A percentile compares a stretch with the other conserved stretches of the same genome.
These are phyloP conservation scores for Sordariomycetes sp. DNA, from an alignment of 2,329 filamentous ascomycete genomes.

Conservation along the genomic window DNA sequence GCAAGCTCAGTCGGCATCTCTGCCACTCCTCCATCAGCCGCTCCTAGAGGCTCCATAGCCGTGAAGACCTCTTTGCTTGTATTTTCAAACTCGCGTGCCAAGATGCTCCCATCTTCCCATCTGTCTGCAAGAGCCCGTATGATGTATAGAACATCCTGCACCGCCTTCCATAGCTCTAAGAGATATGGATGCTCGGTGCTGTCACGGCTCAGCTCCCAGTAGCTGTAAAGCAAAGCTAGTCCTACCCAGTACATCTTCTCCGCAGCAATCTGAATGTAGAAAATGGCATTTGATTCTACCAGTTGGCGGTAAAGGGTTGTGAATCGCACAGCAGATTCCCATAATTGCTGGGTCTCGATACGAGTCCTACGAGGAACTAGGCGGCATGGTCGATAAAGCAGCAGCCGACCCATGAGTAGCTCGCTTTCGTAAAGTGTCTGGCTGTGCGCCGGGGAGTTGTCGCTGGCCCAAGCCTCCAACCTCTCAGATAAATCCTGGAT, in stretches of 20 bases:
- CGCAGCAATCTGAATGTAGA: slow-evolving; percentile 14
- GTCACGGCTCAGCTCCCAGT: slow-evolving; percentile 8
- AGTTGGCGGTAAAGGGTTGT: slow-evolving; percentile 10
- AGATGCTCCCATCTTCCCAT: slow-evolving; percentile 13
- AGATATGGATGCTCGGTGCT: background rate
- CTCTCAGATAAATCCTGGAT: slow-evolving; percentile 4
- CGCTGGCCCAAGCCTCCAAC: slow-evolving; percentile 7
- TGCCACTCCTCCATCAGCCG: background rate
- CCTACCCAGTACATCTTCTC: slow-evolving; percentile 15
- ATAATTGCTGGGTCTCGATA: slow-evolving; percentile 9
- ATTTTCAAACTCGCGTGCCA: slow-evolving; percentile 9
- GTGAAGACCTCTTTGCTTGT: slow-evolving; percentile 8
- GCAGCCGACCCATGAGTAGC: slow-evolving; percentile 12
- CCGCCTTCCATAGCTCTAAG: slow-evolving; percentile 11
- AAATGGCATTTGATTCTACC: slow-evolving; percentile 12
- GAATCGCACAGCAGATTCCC: slow-evolving; percentile 10
- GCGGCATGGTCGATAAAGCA: slow-evolving; percentile 10
- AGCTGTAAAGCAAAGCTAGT: slow-evolving; percentile 11
- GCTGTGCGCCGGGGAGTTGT: slow-evolving; percentile 8
- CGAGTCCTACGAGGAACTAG: slow-evolving; percentile 8
- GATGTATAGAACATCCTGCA: slow-evolving; percentile 12
- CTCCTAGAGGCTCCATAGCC: slow-evolving; percentile 4
- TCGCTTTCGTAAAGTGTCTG: slow-evolving; percentile 12
- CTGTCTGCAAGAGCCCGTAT: slow-evolving; percentile 11
- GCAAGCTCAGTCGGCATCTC: slow-evolving; percentile 10